Evolutionary conservation across 2,329 filamentous ascomycete genomes (phyloP).

Genomic region (Ramularia endophylla): DNA sequence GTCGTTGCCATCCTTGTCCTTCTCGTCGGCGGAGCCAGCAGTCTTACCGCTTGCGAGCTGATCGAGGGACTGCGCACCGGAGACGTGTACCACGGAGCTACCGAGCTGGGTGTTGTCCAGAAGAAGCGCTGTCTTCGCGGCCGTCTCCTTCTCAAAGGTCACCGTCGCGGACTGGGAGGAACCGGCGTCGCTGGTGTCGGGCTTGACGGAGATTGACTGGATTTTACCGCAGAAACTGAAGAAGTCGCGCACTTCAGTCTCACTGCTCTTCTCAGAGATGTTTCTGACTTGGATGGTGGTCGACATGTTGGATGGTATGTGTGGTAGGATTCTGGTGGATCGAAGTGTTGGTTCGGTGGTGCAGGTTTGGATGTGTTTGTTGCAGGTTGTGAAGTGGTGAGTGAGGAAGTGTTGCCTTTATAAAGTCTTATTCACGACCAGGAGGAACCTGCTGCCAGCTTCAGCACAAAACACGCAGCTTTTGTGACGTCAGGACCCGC

Average conservation of each 20-base stretch:
- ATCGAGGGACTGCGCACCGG: slow-evolving; percentile 54
- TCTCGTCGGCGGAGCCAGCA: slow-evolving; percentile 47
- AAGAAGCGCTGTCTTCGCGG: slow-evolving; percentile 92
- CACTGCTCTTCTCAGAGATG: slow-evolving; percentile 67
- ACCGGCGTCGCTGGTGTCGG: slow-evolving; percentile 48
- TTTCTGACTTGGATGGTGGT: slow-evolving; percentile 82
- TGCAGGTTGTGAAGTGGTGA: no score
- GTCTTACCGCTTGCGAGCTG: slow-evolving; percentile 56
- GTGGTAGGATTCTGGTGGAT: not conserved
- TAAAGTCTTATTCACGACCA: no score
- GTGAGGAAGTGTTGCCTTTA: no score
- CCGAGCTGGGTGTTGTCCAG: slow-evolving; percentile 96
- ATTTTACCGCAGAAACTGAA: slow-evolving; percentile 98
- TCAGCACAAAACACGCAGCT: no score
- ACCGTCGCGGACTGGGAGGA: slow-evolving; percentile 80
- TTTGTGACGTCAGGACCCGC: no score
- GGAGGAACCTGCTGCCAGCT: no score
- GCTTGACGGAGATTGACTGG: slow-evolving; percentile 68
- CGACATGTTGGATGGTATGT: slow-evolving; percentile 36
- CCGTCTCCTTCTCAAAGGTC: slow-evolving; percentile 93
- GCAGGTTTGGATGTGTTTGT: no score
- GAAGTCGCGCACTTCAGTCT: slow-evolving; percentile 92
- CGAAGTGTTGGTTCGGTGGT: not conserved
- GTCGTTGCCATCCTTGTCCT: slow-evolving; percentile 55
- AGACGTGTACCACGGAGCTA: slow-evolving; percentile 66